phyloP scores from a whole-genome alignment of 257 asterid genomes.

The Coffea eugenioides region DNA sequence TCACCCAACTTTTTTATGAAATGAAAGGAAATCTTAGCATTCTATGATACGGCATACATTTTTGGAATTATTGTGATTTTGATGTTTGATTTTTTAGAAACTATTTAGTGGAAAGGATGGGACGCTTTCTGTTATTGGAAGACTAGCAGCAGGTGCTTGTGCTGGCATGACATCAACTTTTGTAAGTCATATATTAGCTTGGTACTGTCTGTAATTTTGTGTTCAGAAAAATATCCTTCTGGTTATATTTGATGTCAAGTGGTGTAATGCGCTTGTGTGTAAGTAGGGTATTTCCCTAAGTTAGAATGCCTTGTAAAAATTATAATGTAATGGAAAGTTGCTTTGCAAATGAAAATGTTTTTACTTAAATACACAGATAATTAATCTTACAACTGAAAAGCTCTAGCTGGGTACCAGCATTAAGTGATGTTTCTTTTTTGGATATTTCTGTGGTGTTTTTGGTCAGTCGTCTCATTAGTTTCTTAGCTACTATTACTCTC shows the following conservation, averaged over 20 bases:
- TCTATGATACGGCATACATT: neutral
- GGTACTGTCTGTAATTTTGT: neutral
- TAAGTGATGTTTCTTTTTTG: neutral
- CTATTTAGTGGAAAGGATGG: constrained; percentile 74
- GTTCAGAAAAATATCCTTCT: constrained; percentile 1
- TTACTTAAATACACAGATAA: neutral
- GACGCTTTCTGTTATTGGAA: constrained; percentile 79
- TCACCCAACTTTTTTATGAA: neutral
- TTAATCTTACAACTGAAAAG: neutral
- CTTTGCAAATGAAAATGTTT: neutral
- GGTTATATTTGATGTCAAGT: neutral
- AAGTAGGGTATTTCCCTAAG: neutral
- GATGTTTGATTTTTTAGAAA: constrained; percentile 45
- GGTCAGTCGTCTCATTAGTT: neutral
- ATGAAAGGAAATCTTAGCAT: constrained; percentile 14
- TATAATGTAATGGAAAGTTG: neutral
- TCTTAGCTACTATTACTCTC: neutral
- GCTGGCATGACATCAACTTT: constrained; percentile 99
- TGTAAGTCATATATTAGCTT: constrained; percentile 58
- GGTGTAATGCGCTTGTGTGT: neutral
- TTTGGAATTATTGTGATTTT: constrained; percentile 1
- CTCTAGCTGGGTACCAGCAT: neutral
- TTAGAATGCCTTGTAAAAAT: neutral
- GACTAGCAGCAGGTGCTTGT: constrained; percentile 99
- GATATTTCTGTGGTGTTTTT: too few relatives aligned